phyloP scores from a whole-genome alignment of 306 rosid genomes.

The Ochetophila trinervis region DNA sequence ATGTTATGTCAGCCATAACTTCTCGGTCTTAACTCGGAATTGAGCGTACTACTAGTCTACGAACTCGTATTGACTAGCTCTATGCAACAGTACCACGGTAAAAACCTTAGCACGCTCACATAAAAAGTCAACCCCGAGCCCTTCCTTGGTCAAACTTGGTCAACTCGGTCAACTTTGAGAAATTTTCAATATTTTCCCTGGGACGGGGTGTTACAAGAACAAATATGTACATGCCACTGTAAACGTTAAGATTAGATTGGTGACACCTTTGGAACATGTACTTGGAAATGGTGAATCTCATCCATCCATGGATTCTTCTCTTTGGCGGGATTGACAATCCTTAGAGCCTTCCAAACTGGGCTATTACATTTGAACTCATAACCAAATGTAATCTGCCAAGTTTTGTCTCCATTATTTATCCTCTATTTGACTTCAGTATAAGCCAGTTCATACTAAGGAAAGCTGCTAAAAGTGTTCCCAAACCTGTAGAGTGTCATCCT shows the following conservation, averaged over 20 bases:
- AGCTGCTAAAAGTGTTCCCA: conserved; percentile 70
- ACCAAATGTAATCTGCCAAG: conserved; percentile 71
- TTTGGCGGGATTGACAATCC: conserved; percentile 39
- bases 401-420: conserved; percentile 51
- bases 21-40: too few species aligned
- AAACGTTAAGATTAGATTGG: conserved; percentile 13
- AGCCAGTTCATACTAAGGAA: conserved; percentile 62
- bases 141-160: too few species aligned
- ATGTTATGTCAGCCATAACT: too few species aligned
- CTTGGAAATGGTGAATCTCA: conserved; percentile 52
- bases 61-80: too few species aligned
- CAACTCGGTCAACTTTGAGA: too few species aligned
- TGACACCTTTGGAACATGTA: conserved; percentile 50
- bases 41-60: too few species aligned
- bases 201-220: too few species aligned
- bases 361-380: conserved; percentile 65
- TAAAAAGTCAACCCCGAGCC: too few species aligned
- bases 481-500: conserved; percentile 64
- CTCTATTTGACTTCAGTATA: conserved; percentile 55
- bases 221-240: too few species aligned
- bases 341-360: conserved; percentile 59
- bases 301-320: conserved; percentile 66
- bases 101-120: too few species aligned
- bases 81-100: too few species aligned
- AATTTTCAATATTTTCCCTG: too few species aligned